Conservation (phyloP, 148 eudicot species). For the Chenopodium quinoa region DNA sequence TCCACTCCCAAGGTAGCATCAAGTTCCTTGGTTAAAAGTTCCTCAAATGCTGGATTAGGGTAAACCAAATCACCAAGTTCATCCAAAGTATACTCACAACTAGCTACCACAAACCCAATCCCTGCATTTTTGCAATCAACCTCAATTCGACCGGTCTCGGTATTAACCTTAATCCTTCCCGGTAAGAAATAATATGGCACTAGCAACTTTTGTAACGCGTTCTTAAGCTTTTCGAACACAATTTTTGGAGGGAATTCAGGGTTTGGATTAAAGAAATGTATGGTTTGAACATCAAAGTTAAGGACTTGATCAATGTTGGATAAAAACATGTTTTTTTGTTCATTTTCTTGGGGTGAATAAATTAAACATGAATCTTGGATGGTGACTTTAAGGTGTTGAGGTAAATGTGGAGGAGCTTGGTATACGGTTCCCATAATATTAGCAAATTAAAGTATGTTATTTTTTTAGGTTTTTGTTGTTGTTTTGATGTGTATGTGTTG, state of each 20-base stretch:
- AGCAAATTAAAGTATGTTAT: too few relatives aligned
- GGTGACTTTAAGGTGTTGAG: conserved; percentile 61
- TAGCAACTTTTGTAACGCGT: conserved; percentile 43
- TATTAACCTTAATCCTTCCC: conserved; percentile 60
- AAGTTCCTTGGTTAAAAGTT: conserved; percentile 51
- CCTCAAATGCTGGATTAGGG: conserved; percentile 81
- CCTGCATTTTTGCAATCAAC: conserved; percentile 65
- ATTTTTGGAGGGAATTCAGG: conserved; percentile 51
- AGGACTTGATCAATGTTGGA: conserved; percentile 89
- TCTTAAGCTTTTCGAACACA: conserved; percentile 35
- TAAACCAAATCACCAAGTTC: conserved; percentile 89
- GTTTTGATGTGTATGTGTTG: neutral
- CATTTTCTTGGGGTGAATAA: conserved; percentile 45
- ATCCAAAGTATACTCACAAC: conserved; percentile 45
- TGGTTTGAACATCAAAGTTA: conserved; percentile 74
- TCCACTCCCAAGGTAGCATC: conserved; percentile 26
- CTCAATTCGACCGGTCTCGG: conserved; percentile 53
- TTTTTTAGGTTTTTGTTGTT: neutral
- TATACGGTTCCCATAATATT: conserved; percentile 36
- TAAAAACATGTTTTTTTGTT: conserved; percentile 50
- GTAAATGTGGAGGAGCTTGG: conserved; percentile 32
- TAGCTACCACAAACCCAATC: conserved; percentile 64
- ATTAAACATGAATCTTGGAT: conserved; percentile 43
- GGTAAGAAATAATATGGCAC: conserved; percentile 61
- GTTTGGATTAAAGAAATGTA: conserved; percentile 64